phyloP scores from a whole-genome alignment of 75 land plant species.

The Cupressus sempervirens region DNA sequence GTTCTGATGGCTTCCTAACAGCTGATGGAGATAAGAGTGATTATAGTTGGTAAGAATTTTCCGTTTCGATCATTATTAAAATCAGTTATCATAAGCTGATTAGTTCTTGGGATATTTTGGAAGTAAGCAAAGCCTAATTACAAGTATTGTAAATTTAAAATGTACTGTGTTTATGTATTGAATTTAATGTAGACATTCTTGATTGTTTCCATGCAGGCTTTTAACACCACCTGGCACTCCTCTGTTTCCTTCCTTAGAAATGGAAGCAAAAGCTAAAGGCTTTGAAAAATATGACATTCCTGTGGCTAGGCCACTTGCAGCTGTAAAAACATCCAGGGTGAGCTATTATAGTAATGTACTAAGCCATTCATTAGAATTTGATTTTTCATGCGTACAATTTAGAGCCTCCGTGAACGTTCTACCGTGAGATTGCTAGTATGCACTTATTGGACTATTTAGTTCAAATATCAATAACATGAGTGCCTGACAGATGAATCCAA shows the following conservation, averaged over 20 bases:
- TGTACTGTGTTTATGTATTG: background rate
- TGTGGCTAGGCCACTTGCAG: conserved; percentile 24
- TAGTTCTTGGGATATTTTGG: background rate
- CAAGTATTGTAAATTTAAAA: background rate
- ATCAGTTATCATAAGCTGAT: background rate
- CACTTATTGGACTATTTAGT: conserved; percentile 14
- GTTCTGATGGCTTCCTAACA: conserved; percentile 45
- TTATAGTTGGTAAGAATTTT: conserved; percentile 51
- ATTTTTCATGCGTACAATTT: background rate
- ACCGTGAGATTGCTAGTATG: background rate
- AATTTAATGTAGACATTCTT: background rate
- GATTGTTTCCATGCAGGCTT: conserved; percentile 38
- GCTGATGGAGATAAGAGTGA: conserved; percentile 52
- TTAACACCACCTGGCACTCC: conserved; percentile 74
- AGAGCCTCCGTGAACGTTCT: background rate
- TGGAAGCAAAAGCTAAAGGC: conserved; percentile 26
- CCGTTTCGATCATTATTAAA: background rate
- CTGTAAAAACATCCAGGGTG: conserved; percentile 21
- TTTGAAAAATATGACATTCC: conserved; percentile 26
- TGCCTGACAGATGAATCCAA: conserved; percentile 3
- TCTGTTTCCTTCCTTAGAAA: conserved; percentile 31
- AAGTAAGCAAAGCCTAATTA: background rate
- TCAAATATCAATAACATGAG: conserved; percentile 8
- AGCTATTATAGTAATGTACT: background rate
- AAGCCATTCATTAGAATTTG: background rate